Conservation (phyloP, 441 rosid species). For the Erodium chrysanthum region DNA sequence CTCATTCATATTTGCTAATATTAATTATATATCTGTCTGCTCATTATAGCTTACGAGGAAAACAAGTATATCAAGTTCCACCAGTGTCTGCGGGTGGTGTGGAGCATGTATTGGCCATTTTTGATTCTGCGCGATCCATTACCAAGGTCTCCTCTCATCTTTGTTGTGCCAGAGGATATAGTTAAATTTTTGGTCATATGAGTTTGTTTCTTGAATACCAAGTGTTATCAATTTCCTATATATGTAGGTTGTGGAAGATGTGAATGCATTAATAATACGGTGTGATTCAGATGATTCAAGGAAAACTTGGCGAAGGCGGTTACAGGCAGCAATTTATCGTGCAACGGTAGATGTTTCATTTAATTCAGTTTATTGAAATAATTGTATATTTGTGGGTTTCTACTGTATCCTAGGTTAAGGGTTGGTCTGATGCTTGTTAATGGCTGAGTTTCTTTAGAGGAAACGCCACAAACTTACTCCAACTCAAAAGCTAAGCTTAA, state of each 20-base stretch:
- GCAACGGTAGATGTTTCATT: conserved; percentile 49
- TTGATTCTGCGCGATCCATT: conserved; percentile 46
- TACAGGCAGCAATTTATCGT: conserved; percentile 84
- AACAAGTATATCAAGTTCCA: conserved; percentile 68
- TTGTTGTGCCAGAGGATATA: neutral
- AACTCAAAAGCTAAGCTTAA: too few relatives aligned
- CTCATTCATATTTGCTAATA: conserved; percentile 1
- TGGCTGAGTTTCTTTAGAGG: neutral
- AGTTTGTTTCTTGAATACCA: conserved; percentile 11
- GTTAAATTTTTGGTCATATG: conserved; percentile 2
- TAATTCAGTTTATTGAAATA: neutral
- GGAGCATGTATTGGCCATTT: conserved; percentile 70
- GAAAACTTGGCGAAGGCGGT: conserved; percentile 75
- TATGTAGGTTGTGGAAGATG: conserved; percentile 78
- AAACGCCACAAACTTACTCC: neutral
- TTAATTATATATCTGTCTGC: conserved; percentile 2
- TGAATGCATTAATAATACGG: conserved; percentile 55
- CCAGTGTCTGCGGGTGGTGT: conserved; percentile 58
- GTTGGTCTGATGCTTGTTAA: neutral
- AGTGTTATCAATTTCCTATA: conserved; percentile 13
- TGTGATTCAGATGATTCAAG: conserved; percentile 66
- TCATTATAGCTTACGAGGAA: conserved; percentile 66
- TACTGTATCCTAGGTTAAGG: neutral
- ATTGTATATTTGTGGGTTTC: conserved; percentile 2
- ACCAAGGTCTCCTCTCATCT: conserved; percentile 41